Percentiles rank a stretch among this genome's conserved stretches.
These are phyloP conservation scores for Coffea humblotiana DNA, from an alignment of 305 asterid genomes.

Conservation along the genomic window DNA sequence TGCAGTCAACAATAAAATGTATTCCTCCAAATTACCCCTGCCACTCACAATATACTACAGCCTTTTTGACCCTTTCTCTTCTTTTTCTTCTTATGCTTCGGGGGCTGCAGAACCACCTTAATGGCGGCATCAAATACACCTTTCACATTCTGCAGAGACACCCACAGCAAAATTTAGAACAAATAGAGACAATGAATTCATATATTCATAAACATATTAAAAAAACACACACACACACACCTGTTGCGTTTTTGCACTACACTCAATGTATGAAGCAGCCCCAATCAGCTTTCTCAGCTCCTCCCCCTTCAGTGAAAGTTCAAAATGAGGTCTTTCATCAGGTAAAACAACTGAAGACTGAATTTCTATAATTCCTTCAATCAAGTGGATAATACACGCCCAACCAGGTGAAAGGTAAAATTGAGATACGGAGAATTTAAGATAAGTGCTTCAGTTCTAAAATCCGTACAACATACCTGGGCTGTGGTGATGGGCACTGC, in stretches of 20 bases:
- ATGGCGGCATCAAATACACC: conserved; percentile 84
- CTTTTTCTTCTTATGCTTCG: conserved; percentile 70
- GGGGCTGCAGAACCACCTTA: conserved; percentile 71
- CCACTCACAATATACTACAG: conserved; percentile 37
- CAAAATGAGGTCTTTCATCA: background rate
- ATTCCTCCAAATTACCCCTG: background rate
- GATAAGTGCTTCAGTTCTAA: no score
- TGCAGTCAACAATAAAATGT: background rate
- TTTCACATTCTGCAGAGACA: conserved; percentile 61
- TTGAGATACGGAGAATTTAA: background rate
- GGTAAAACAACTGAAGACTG: background rate
- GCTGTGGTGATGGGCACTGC: conserved; percentile 37
- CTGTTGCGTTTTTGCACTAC: conserved; percentile 96
- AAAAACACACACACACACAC: conserved; percentile 26
- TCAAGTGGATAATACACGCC: background rate
- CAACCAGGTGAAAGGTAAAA: background rate
- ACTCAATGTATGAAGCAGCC: conserved; percentile 86
- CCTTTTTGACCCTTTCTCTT: conserved; percentile 59
- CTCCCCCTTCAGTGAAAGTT: conserved; percentile 62
- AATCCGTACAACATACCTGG: conserved; percentile 25
- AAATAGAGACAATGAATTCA: background rate
- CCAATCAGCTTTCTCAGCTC: conserved; percentile 83
- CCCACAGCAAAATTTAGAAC: background rate
- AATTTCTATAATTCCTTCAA: background rate
- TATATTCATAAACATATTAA: background rate